phyloP scores from a whole-genome alignment of 2,329 filamentous ascomycete genomes.

The Colletotrichum karsti region DNA sequence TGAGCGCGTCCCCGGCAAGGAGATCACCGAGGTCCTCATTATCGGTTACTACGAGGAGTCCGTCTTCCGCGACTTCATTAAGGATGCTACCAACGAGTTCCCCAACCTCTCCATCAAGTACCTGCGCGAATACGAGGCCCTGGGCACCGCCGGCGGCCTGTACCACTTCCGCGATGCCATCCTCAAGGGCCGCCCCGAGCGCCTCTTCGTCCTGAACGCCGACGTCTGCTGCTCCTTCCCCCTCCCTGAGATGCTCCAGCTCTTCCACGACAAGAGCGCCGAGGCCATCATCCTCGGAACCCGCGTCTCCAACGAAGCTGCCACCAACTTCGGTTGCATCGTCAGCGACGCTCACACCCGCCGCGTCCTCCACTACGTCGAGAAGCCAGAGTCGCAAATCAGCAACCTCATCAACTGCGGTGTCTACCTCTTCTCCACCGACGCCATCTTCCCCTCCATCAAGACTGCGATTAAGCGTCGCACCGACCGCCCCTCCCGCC shows the following conservation, averaged over 20 bases:
- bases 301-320: conserved; percentile 87
- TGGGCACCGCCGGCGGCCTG: conserved; percentile 94
- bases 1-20: conserved; percentile 81
- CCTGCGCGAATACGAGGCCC: conserved; percentile 94
- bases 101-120: conserved; percentile 92
- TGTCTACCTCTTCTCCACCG: conserved; percentile 95
- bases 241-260: conserved; percentile 90
- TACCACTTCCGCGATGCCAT: conserved; percentile 99
- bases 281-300: conserved; percentile 97
- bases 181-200: conserved; percentile 92
- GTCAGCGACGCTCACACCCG: conserved; percentile 94
- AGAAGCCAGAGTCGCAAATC: conserved; percentile 98
- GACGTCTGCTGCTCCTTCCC: conserved; percentile 99
- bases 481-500: conserved; percentile 81
- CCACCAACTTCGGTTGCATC: conserved; percentile 97
- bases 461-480: conserved; percentile 94
- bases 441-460: conserved; percentile 96
- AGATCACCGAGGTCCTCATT: conserved; percentile 93
- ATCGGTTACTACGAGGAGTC: conserved; percentile 99
- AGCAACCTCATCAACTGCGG: conserved; percentile 99
- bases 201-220: conserved; percentile 96
- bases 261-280: conserved; percentile 94
- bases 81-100: conserved; percentile 85
- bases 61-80: conserved; percentile 98
- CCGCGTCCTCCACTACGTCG: conserved; percentile 97